phyloP scores from a whole-genome alignment of 495 filamentous ascomycete species.

The Cairneyella variabilis region DNA sequence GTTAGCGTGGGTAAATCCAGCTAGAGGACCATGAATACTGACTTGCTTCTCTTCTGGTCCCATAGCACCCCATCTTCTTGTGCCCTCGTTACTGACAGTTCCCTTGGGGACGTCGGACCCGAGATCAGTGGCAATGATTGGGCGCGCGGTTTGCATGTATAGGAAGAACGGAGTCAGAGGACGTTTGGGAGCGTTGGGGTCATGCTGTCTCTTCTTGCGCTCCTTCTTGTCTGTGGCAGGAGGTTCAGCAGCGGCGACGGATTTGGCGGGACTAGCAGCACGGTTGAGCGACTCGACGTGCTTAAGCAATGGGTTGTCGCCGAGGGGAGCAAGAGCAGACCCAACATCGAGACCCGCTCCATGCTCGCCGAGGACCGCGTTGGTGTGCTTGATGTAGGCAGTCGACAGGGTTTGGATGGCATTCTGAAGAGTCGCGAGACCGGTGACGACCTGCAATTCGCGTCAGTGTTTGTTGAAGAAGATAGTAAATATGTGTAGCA shows the following conservation, averaged over 20 bases:
- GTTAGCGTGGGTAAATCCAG: constrained; percentile 4
- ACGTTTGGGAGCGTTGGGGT: constrained; percentile 92
- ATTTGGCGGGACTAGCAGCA: constrained; percentile 27
- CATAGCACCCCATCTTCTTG: constrained; percentile 77
- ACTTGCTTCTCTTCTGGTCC: constrained; percentile 68
- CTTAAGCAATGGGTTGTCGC: constrained; percentile 42
- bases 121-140: constrained; percentile 71
- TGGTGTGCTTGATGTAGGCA: constrained; percentile 80
- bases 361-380: constrained; percentile 68
- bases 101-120: constrained; percentile 66
- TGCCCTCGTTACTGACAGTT: constrained; percentile 78
- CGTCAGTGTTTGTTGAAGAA: constrained; percentile 21
- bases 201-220: constrained; percentile 82
- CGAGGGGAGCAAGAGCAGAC: constrained; percentile 38
- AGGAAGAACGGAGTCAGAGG: constrained; percentile 93
- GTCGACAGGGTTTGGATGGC: constrained; percentile 69
- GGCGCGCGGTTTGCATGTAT: constrained; percentile 80
- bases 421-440: constrained; percentile 67
- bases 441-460: constrained; percentile 60
- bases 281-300: constrained; percentile 38
- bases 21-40: constrained; percentile 25
- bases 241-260: constrained; percentile 26
- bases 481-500: constrained; percentile 3
- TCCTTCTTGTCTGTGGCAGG: constrained; percentile 67
- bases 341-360: constrained; percentile 41